Evolutionary conservation across 805 yeast species (phyloP).

Genomic region (Starmera caribaea): DNA sequence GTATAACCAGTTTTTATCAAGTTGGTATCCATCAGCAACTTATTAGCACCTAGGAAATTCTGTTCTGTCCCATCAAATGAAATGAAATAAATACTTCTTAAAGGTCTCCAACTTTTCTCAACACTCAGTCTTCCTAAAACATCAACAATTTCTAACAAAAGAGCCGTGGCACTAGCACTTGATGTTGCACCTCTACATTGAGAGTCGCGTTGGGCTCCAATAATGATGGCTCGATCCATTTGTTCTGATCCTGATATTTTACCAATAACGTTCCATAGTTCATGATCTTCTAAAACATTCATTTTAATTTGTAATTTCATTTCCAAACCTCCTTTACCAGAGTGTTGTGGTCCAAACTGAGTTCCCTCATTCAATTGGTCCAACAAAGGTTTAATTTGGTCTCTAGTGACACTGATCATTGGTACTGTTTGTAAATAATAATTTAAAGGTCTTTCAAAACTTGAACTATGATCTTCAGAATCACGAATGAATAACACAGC

Average conservation of each 20-base stretch:
- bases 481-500: slow-evolving; percentile 64
- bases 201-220: slow-evolving; percentile 81
- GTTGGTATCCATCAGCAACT: slow-evolving; percentile 13
- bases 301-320: slow-evolving; percentile 14
- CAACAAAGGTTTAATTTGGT: slow-evolving; percentile 44
- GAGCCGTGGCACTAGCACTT: slow-evolving; percentile 67
- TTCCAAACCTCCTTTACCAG: slow-evolving; percentile 17
- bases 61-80: slow-evolving; percentile 80
- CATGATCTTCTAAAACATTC: slow-evolving; percentile 35
- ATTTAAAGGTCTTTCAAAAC: slow-evolving; percentile 17
- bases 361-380: slow-evolving; percentile 10
- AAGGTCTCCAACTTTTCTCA: slow-evolving; percentile 69
- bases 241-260: slow-evolving; percentile 77
- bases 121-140: slow-evolving; percentile 55
- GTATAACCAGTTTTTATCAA: slow-evolving; percentile 61
- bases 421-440: slow-evolving; percentile 56
- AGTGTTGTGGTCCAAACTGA: slow-evolving; percentile 4
- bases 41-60: slow-evolving; percentile 79
- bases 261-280: slow-evolving; percentile 72
- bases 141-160: slow-evolving; percentile 62
- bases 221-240: slow-evolving; percentile 55
- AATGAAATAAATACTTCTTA: slow-evolving; percentile 71
- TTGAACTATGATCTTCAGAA: slow-evolving; percentile 20
- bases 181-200: slow-evolving; percentile 64
- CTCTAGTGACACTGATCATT: slow-evolving; percentile 66